Evolutionary conservation across 2,329 filamentous ascomycete genomes (phyloP).

Genomic region (Cercospora sp.): DNA sequence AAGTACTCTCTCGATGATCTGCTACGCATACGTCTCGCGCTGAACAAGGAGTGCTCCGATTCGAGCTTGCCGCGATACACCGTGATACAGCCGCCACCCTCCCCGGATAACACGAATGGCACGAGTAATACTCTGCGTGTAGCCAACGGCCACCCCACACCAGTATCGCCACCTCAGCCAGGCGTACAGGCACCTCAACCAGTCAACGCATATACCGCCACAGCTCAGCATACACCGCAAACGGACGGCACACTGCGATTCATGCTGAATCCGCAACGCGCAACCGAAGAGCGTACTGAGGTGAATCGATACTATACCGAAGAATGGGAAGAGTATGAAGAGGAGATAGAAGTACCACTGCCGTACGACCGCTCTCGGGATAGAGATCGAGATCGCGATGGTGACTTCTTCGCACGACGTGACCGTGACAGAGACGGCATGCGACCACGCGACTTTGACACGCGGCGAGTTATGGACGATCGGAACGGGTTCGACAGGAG

Average conservation of each 20-base stretch:
- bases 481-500: constrained; percentile 52
- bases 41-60: constrained; percentile 77
- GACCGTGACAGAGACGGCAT: constrained; percentile 12
- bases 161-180: constrained; percentile 36
- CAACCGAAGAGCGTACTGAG: constrained; percentile 66
- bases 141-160: constrained; percentile 39
- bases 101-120: constrained; percentile 38
- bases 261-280: constrained; percentile 78
- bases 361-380: constrained; percentile 27
- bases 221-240: constrained; percentile 30
- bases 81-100: constrained; percentile 29
- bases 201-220: constrained; percentile 17
- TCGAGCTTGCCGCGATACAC: constrained; percentile 64
- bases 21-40: constrained; percentile 79
- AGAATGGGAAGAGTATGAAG: constrained; percentile 73
- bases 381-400: constrained; percentile 27
- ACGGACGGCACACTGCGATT: constrained; percentile 74
- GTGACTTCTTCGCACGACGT: constrained; percentile 13
- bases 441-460: constrained; percentile 24
- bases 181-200: constrained; percentile 26
- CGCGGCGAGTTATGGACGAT: constrained; percentile 2
- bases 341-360: constrained; percentile 66
- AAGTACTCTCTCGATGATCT: constrained; percentile 74
- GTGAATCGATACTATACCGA: constrained; percentile 69
- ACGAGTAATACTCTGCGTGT: constrained; percentile 35